A percentile compares a stretch with the other conserved stretches of the same genome.
Evolutionary conservation across 345 rosid genomes (phyloP).

Genomic region (Cochlearia excelsa): DNA sequence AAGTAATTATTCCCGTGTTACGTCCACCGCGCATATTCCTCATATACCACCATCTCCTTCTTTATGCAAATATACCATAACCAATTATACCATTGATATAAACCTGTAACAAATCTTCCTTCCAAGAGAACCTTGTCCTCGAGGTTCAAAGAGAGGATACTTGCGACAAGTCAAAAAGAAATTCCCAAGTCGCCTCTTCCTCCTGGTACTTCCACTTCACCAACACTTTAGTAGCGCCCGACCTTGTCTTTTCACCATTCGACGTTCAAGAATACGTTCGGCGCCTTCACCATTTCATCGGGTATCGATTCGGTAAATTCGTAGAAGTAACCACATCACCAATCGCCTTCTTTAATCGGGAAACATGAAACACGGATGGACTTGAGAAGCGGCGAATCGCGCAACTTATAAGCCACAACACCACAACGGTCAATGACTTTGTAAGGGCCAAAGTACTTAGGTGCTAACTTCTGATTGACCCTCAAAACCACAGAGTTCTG

Average conservation of each 20-base stretch:
- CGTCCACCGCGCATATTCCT: too few relatives aligned
- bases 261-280: not conserved
- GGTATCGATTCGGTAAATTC: not conserved
- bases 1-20: too few relatives aligned
- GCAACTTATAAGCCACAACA: not conserved
- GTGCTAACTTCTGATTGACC: not conserved
- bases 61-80: too few relatives aligned
- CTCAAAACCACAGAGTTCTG: not conserved
- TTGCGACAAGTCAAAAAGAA: not conserved
- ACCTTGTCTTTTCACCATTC: not conserved
- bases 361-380: conserved; percentile 1
- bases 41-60: too few relatives aligned
- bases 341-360: not conserved
- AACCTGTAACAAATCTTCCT: not conserved
- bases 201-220: not conserved
- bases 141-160: not conserved
- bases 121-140: not conserved
- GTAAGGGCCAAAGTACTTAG: not conserved
- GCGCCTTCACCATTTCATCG: not conserved
- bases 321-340: not conserved
- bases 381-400: accelerated
- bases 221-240: not conserved
- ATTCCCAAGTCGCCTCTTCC: not conserved
- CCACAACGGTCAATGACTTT: not conserved
- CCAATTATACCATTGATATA: too few relatives aligned